These are phyloP conservation scores for Nemophila menziesii DNA, from an alignment of 257 asterid genomes.

Conservation along the genomic window DNA sequence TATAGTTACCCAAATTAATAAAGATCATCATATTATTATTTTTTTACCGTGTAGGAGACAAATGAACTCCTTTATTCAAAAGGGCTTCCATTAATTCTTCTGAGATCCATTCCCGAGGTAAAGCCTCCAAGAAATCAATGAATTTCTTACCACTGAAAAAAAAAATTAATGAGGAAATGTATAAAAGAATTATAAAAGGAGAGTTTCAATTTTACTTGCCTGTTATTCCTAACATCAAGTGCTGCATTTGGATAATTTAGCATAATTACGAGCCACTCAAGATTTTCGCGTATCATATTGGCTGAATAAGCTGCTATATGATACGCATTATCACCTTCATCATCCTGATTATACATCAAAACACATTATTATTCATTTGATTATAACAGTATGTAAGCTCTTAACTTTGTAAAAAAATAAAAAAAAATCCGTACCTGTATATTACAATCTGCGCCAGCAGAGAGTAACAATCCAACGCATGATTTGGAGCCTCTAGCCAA, in stretches of 20 bases:
- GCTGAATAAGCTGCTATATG: constrained; percentile 97
- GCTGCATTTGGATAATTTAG: constrained; percentile 79
- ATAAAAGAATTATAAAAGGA: background rate
- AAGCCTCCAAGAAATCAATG: constrained; percentile 81
- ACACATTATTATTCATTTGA: background rate
- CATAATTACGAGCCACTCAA: constrained; percentile 81
- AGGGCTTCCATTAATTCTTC: constrained; percentile 89
- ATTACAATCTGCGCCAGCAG: constrained; percentile 94
- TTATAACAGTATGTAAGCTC: background rate
- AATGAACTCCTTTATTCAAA: constrained; percentile 48
- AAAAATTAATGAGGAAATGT: background rate
- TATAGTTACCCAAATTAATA: constrained; percentile 4
- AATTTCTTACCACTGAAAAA: constrained; percentile 74
- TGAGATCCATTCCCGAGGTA: constrained; percentile 98
- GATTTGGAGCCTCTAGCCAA: constrained; percentile 97
- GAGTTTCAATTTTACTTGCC: constrained; percentile 38
- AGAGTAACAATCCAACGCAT: constrained; percentile 81
- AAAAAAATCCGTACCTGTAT: constrained; percentile 44
- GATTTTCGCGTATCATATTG: constrained; percentile 93
- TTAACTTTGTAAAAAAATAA: background rate
- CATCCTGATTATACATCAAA: constrained; percentile 46
- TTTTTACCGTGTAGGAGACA: constrained; percentile 77
- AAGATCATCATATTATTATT: constrained; percentile 2
- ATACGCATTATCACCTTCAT: constrained; percentile 96
- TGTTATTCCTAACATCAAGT: constrained; percentile 86